Base-by-base conservation (phyloP, 2,329 filamentous ascomycete genomes). In the Curvularia sp. region DNA sequence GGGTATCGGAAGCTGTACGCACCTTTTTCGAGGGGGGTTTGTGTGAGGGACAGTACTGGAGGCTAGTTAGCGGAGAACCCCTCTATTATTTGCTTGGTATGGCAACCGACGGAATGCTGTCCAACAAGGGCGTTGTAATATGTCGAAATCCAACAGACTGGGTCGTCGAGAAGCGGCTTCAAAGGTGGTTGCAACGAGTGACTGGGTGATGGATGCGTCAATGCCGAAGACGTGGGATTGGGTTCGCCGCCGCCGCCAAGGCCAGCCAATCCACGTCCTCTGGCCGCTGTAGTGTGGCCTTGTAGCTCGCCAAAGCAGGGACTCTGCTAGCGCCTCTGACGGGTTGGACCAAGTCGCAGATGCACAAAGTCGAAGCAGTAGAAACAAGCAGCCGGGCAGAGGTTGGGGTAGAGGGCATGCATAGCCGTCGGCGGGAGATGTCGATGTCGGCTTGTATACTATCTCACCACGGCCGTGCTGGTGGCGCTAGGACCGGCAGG, bases 261-360 rank as follows among this genome's bases (percentile, higher is more conserved):
- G 72, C 72, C 73, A 75, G 74, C 61, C 55, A 66, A 69, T 27
- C 45, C 52, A 59, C 46, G 53, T 23, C 30, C 52, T 47, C 46
- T 72, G 68, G 68, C 67, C 70, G 64, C 63, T 64, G 63, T 73
- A 70, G 62, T 73, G 71, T 74, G 74, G 67, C 71, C 66, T 65
- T 62, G 61, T 57, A 50, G 63, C 61, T 65, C 66, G 67, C 70
- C 64, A 69, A 68, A 65, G 45, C 57, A 60, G 59, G 34, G 55
- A 49, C 60, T 54, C 62, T 59, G 41, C 59, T 53, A 54, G 66
- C 48, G 51, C 63, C 64, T 60, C 36, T 45, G 43, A 38, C 21
- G n/a, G n/a, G 12, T 28, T 19, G 28, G 9, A 19, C 9, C n/a
- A 32, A 23, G 27, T 6, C 10, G 18, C 18, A 54, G 34, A 36